phyloP scores from a whole-genome alignment of 2,329 filamentous ascomycete genomes.

The Penicillium sp. region DNA sequence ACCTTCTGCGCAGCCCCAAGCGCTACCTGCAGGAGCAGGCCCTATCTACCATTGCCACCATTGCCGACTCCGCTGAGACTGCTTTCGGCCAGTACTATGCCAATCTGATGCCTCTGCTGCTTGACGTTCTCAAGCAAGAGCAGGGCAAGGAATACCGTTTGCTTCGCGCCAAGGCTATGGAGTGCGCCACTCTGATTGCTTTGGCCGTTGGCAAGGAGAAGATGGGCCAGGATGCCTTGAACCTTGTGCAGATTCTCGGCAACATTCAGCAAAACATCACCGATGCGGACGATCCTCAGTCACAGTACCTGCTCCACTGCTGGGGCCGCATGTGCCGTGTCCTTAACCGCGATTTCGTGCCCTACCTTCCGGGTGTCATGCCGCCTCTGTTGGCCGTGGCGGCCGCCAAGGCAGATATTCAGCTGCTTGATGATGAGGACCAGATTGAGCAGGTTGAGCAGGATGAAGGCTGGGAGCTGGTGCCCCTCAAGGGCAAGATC shows the following conservation, averaged over 20 bases:
- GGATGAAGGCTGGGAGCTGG: slow-evolving; percentile 96
- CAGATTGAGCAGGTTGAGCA: slow-evolving; percentile 89
- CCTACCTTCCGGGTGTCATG: slow-evolving; percentile 91
- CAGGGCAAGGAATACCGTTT: slow-evolving; percentile 91
- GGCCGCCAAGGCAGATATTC: slow-evolving; percentile 94
- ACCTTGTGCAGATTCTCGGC: slow-evolving; percentile 81
- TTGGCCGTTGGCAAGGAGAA: slow-evolving; percentile 91
- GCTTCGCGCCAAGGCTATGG: slow-evolving; percentile 95
- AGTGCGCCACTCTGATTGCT: slow-evolving; percentile 92
- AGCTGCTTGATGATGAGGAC: slow-evolving; percentile 91
- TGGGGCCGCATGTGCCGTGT: slow-evolving; percentile 99
- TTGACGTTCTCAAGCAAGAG: slow-evolving; percentile 83
- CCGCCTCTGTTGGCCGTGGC: slow-evolving; percentile 88
- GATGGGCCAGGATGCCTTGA: slow-evolving; percentile 83
- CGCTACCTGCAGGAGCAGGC: slow-evolving; percentile 98
- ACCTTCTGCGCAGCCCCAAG: slow-evolving; percentile 85
- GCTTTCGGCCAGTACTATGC: slow-evolving; percentile 96
- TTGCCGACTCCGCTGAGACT: slow-evolving; percentile 95
- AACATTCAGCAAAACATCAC: slow-evolving; percentile 83
- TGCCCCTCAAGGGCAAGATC: slow-evolving; percentile 95
- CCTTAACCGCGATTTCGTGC: slow-evolving; percentile 83
- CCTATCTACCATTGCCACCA: slow-evolving; percentile 94
- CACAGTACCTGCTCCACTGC: slow-evolving; percentile 96
- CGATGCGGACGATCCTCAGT: slow-evolving; percentile 91
- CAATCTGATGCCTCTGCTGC: slow-evolving; percentile 89